Percentiles rank a stretch among this genome's conserved stretches.
Evolutionary conservation across 352 stramenopile genomes (phyloP).

Genomic region (Globisporangium polare): DNA sequence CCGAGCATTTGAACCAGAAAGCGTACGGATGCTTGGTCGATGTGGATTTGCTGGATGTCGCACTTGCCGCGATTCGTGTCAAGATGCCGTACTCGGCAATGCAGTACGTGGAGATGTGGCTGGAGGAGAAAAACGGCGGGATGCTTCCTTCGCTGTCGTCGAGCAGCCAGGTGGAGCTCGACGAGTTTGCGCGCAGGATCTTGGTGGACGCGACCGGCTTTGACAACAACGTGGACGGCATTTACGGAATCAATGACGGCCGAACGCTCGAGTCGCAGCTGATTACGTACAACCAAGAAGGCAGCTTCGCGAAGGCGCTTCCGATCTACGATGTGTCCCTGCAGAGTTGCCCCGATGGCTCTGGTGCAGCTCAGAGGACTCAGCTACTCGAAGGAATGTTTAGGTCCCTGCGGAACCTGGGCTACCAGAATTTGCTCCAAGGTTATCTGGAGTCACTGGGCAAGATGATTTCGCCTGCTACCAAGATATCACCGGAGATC

Average conservation of each 20-base stretch:
- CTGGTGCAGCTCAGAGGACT: not conserved
- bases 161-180: constrained; percentile 24
- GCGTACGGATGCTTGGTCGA: constrained; percentile 63
- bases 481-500: constrained; percentile 15
- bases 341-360: constrained; percentile 21
- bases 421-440: constrained; percentile 70
- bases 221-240: constrained; percentile 61
- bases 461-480: not conserved
- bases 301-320: constrained; percentile 51
- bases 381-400: constrained; percentile 44
- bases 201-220: constrained; percentile 63
- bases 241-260: constrained; percentile 80
- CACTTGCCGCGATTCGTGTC: constrained; percentile 51
- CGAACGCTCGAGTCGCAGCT: constrained; percentile 65
- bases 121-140: constrained; percentile 55
- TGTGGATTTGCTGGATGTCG: constrained; percentile 60
- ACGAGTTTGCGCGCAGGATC: constrained; percentile 38
- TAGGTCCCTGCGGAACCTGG: constrained; percentile 54
- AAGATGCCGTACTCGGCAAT: constrained; percentile 89
- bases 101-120: constrained; percentile 88
- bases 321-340: constrained; percentile 72
- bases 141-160: constrained; percentile 38
- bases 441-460: constrained; percentile 42
- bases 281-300: constrained; percentile 67
- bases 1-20: constrained; percentile 20